phyloP scores from a whole-genome alignment of 805 yeast genomes.

The Candida sithepensis region DNA sequence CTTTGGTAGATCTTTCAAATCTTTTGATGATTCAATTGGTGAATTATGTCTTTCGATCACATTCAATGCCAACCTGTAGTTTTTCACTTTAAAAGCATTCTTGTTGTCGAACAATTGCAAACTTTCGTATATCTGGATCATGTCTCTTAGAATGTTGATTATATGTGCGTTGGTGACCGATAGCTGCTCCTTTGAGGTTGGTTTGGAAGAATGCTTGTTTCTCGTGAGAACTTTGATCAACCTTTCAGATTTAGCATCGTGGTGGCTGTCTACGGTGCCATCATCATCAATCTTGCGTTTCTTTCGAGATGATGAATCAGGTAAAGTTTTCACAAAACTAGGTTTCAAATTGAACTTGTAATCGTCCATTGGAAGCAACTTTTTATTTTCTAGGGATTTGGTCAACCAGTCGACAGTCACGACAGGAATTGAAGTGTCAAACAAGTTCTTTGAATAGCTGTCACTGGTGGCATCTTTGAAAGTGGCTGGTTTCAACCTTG shows the following conservation, averaged over 20 bases:
- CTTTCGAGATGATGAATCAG: neutral
- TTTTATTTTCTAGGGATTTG: conserved; percentile 8
- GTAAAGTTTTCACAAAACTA: neutral
- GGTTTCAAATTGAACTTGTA: conserved; percentile 5
- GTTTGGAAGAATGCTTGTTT: neutral
- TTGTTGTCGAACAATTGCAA: conserved; percentile 17
- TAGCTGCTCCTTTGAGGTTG: neutral
- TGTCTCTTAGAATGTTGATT: conserved; percentile 28
- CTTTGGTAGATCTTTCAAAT: conserved; percentile 44
- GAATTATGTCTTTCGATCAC: conserved; percentile 27
- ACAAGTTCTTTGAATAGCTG: neutral
- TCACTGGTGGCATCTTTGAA: conserved; percentile 1
- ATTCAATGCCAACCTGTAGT: conserved; percentile 42
- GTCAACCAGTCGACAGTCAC: conserved; percentile 14
- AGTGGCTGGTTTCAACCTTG: neutral
- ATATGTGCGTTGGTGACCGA: conserved; percentile 26
- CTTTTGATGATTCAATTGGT: conserved; percentile 32
- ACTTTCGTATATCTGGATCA: conserved; percentile 28
- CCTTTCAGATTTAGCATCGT: neutral
- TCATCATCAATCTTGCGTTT: neutral
- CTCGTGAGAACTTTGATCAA: neutral
- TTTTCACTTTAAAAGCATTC: conserved; percentile 15
- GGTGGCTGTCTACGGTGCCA: no score
- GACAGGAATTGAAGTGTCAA: neutral
- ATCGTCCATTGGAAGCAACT: conserved; percentile 6